These are phyloP conservation scores for Colletotrichum sp. DNA, from an alignment of 2,329 filamentous ascomycete genomes.

Conservation along the genomic window DNA sequence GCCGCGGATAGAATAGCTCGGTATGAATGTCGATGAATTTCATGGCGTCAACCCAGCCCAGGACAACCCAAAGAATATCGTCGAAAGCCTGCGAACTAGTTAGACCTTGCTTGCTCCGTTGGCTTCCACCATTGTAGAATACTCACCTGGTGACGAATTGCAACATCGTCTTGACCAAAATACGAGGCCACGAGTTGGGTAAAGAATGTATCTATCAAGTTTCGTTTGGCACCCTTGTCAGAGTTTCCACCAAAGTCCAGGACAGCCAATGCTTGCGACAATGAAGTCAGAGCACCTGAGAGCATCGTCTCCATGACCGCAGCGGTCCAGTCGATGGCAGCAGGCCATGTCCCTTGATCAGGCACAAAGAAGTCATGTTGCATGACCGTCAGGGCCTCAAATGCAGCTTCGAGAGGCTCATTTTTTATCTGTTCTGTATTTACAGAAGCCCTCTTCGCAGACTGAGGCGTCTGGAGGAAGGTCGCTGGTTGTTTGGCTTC, in stretches of 20 bases:
- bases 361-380: slow-evolving; percentile 79
- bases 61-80: slow-evolving; percentile 93
- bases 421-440: slow-evolving; percentile 14
- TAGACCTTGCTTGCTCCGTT: not conserved
- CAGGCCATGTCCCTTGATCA: slow-evolving; percentile 82
- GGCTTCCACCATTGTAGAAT: not conserved
- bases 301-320: slow-evolving; percentile 84
- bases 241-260: slow-evolving; percentile 34
- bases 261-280: slow-evolving; percentile 63
- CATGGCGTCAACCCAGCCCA: slow-evolving; percentile 86
- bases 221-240: slow-evolving; percentile 65
- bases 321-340: slow-evolving; percentile 90
- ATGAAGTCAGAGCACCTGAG: slow-evolving; percentile 72
- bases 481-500: not conserved
- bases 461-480: slow-evolving; percentile 2
- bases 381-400: slow-evolving; percentile 73
- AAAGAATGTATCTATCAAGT: slow-evolving; percentile 84
- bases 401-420: slow-evolving; percentile 50
- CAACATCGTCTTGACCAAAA: slow-evolving; percentile 82
- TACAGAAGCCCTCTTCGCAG: not conserved
- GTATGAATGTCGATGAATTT: slow-evolving; percentile 78
- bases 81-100: slow-evolving; percentile 72
- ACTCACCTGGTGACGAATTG: slow-evolving; percentile 64
- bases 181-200: slow-evolving; percentile 78
- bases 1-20: slow-evolving; percentile 58